phyloP scores from a whole-genome alignment of 495 filamentous ascomycete genomes.

The Penicillium lagena region DNA sequence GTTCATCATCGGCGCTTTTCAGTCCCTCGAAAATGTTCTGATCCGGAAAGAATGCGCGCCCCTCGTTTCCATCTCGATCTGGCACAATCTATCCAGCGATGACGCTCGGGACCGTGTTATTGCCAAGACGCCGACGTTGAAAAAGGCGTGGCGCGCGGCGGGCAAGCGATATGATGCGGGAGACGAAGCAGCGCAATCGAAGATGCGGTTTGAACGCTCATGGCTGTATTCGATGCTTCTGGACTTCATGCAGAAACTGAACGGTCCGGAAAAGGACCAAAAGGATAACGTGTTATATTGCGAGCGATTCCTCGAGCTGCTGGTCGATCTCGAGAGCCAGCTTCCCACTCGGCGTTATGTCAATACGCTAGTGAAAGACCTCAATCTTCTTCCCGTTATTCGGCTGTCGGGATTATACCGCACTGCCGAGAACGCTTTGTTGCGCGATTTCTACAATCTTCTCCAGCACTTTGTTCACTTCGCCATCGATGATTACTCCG shows the following conservation, averaged over 20 bases:
- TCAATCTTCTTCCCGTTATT: constrained; percentile 81
- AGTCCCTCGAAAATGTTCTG: constrained; percentile 83
- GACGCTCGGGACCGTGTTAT: constrained; percentile 60
- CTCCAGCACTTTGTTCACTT: constrained; percentile 83
- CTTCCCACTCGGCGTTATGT: constrained; percentile 90
- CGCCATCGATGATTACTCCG: constrained; percentile 85
- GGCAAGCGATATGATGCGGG: constrained; percentile 81
- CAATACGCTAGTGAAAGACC: constrained; percentile 83
- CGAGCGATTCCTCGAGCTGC: constrained; percentile 85
- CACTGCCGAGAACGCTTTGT: constrained; percentile 63
- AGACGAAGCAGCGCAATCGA: constrained; percentile 71
- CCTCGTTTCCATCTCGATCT: constrained; percentile 88
- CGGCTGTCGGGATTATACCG: constrained; percentile 73
- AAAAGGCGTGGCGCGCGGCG: constrained; percentile 87
- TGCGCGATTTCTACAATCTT: constrained; percentile 75
- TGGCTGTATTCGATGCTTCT: constrained; percentile 88
- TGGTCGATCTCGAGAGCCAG: constrained; percentile 88
- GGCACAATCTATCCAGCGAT: constrained; percentile 82
- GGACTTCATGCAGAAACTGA: constrained; percentile 72
- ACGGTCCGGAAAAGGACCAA: constrained; percentile 43
- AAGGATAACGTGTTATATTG: constrained; percentile 73
- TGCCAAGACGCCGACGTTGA: constrained; percentile 60
- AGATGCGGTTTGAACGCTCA: constrained; percentile 82
- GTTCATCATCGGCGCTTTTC: constrained; percentile 87
- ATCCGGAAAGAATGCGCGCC: constrained; percentile 95